These are phyloP conservation scores for Suillus bovinus DNA, from an alignment of 768 basidiomycete species.

Conservation along the genomic window DNA sequence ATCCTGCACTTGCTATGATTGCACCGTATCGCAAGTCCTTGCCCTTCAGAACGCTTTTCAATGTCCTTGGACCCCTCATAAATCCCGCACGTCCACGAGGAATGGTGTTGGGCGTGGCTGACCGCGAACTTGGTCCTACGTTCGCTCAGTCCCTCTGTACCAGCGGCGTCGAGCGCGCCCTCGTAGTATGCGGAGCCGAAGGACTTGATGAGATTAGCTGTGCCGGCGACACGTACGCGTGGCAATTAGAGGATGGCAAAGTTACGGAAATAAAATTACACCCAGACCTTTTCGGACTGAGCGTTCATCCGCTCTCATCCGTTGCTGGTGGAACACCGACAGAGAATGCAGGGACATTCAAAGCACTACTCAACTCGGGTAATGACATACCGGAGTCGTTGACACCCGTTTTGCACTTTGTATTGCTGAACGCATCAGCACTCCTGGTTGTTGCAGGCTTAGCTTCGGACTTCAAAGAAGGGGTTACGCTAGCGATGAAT, in stretches of 20 bases:
- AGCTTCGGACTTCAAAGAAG: slow-evolving; percentile 68
- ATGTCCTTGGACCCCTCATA: slow-evolving; percentile 90
- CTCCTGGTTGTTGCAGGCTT: slow-evolving; percentile 82
- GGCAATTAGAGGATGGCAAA: slow-evolving; percentile 74
- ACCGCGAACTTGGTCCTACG: slow-evolving; percentile 72
- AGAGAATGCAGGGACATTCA: slow-evolving; percentile 81
- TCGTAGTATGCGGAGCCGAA: slow-evolving; percentile 94
- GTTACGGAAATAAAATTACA: slow-evolving; percentile 64
- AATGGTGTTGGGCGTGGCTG: slow-evolving; percentile 92
- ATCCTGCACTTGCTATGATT: slow-evolving; percentile 80
- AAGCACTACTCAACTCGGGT: slow-evolving; percentile 59
- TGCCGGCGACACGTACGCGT: slow-evolving; percentile 83
- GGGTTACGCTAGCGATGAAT: slow-evolving; percentile 64
- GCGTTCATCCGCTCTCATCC: slow-evolving; percentile 61
- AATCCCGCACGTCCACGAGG: slow-evolving; percentile 86
- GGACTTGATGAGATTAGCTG: slow-evolving; percentile 94
- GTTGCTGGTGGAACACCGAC: slow-evolving; percentile 75
- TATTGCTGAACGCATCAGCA: slow-evolving; percentile 88
- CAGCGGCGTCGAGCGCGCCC: slow-evolving; percentile 75
- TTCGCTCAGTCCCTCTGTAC: slow-evolving; percentile 77
- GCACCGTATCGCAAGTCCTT: slow-evolving; percentile 84
- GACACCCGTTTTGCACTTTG: slow-evolving; percentile 77
- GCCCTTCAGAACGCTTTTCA: slow-evolving; percentile 97
- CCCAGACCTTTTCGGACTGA: slow-evolving; percentile 78
- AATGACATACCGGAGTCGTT: slow-evolving; percentile 54